Base-by-base conservation (phyloP, 306 rosid genomes). In the Dalbergia cochinchinensis region DNA sequence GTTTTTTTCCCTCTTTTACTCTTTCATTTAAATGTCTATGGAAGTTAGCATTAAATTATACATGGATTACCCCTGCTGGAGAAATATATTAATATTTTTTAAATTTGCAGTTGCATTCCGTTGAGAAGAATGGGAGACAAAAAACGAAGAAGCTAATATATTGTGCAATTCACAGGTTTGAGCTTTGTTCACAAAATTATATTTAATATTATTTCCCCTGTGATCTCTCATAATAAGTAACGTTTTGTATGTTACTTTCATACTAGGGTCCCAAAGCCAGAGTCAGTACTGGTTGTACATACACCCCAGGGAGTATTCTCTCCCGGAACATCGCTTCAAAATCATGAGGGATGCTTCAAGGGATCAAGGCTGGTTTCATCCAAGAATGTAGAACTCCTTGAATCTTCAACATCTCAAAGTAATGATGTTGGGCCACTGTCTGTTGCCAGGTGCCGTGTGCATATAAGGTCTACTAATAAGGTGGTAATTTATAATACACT, bases 121-220 rank as follows among this genome's bases (percentile, higher is more conserved):
- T 72, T 26, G 96, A 86, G 86, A 91, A 83, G 90, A 90, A 90
- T 63, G 98, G 97, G 82, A 84, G 57, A 77, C 91, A 84, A 83
- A 67, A 63, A 39, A 89, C 92, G 65, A 83, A 73, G 63, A 92
- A 84, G 76, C 78, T 85, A 74, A 92, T 91, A 86, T 92, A 89
- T 80, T 95, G 99, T 83, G 89, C 92, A 7, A 74, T 75, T 83
- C 99, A 95, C 89, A 91, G 98, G 99, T 92, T 79, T 74, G 90
- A 47, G 75, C 71, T 71, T 19, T 72, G 22, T 41, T 50, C 62
- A 45, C 47, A 42, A 58, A 58, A 34, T 81, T 71, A 33, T 59
- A n/a, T 65, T 62, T 71, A 31, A 11, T 50, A 5, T 55, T 60
- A 58, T 19, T 37, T 73, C 37, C 53, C 54, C 19, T 45, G 50